Base-by-base conservation (phyloP, 768 basidiomycete genomes). In the Guyanaporus albipodus region DNA sequence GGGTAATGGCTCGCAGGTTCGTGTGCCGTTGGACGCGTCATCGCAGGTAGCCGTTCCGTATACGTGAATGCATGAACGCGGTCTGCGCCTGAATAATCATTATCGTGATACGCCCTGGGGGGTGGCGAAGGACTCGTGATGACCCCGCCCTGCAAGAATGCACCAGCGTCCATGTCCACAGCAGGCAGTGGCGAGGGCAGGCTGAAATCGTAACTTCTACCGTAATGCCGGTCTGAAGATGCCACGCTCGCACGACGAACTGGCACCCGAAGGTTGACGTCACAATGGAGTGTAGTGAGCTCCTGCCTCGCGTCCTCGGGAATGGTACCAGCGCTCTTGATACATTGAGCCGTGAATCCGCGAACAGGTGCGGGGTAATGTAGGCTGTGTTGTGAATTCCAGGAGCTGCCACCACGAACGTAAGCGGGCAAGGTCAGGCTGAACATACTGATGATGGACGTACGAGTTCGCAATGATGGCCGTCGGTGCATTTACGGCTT, bases 401-500 rank as follows among this genome's bases (percentile, higher is more conserved):
- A 55, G 38, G 58, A 42, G 46, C 61, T 63, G 61, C 58, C 56
- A 55, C 51, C 38, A 6, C 19, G 24, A 32, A 61, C 58, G 61
- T 62, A 58, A 62, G 61, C 15, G 52, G 27, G 33, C 49, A 45
- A 44, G 38, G 17, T 50, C 44, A 50, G 36, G 37, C 22, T 42
- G 45, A 33, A 49, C 31, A 24, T 26, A 42, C 33, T 27, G 49
- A 48, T 27, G 49, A 48, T 37, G 47, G 40, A 55, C 61, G 42
- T 63, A 62, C 61, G 56, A 22, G 35, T 55, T 53, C 44, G 58
- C 61, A 4, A 11, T 61, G 56, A 62, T 62, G 61, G 53, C 53
- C 53, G 59, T 58, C 51, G 60, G 51, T 44, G 18, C 39, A 45
- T 57, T 60, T 46, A 40, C 55, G 33, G 43, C 34, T 45, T 62